Evolutionary conservation across 768 basidiomycete species (phyloP).

Genomic region (Tubosaeta sp.): DNA sequence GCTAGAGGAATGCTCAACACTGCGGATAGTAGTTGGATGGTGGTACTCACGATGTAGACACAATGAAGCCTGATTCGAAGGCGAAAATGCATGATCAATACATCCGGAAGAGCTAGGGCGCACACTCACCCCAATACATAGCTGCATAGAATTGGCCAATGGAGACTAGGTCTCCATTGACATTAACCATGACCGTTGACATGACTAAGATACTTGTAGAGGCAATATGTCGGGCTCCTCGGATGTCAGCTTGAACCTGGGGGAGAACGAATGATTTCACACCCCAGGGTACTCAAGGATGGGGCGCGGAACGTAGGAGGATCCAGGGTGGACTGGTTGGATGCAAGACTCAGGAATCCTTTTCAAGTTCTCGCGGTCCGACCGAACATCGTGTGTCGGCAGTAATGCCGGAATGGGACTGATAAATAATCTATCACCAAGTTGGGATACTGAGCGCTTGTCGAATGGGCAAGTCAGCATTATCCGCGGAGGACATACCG

Average conservation of each 20-base stretch:
- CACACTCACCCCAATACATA: constrained; percentile 15
- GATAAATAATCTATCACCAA: not conserved
- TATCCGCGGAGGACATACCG: not conserved
- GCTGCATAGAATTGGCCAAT: constrained; percentile 12
- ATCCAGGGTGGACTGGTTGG: not conserved
- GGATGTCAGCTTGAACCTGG: not conserved
- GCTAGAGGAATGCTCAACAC: constrained; percentile 2
- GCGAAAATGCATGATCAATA: not conserved
- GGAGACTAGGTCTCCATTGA: not conserved
- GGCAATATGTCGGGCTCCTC: not conserved
- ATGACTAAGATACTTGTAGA: not conserved
- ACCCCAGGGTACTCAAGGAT: not conserved
- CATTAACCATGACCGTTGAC: constrained; percentile 1
- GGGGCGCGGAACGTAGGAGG: not conserved
- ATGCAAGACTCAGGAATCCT: not conserved
- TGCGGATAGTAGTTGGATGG: not conserved
- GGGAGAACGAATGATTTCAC: not conserved
- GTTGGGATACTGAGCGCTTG: not conserved
- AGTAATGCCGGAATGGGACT: not conserved
- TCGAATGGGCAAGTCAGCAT: not conserved
- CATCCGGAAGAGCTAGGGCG: not conserved
- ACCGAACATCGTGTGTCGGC: not conserved
- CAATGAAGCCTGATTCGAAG: constrained; percentile 8
- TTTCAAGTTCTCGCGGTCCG: constrained; percentile 1
- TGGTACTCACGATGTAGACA: constrained; percentile 11